Evolutionary conservation across 257 asterid genomes (phyloP), one percentile per base, ranked within the genome.

Genomic region (Solanum clarkiae): DNA sequence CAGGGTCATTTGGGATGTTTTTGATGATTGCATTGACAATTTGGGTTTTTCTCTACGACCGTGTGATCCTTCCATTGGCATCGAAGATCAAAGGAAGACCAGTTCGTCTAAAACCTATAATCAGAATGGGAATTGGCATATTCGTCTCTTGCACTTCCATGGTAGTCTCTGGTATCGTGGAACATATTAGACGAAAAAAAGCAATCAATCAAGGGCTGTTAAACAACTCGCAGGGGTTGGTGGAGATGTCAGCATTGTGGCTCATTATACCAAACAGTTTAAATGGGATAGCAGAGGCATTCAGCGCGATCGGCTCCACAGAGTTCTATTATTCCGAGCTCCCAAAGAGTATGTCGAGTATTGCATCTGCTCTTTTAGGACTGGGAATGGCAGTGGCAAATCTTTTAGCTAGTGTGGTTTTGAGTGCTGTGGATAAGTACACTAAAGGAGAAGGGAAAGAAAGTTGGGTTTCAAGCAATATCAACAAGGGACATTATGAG

Each of bases 181-280:
- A 93, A 90, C 87, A 89, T 1, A n/a, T 86, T 8, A 86, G 97
- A 14, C 84, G 92, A n/a, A 81, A 42, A 70, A 89, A 63, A 47
- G 97, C 94, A 7, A 89, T 91, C 47, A 84, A 80, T 44, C 86
- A 90, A 84, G 95, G 97, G 8, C 65, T 89, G 10, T 63, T 56
- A 10, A 80, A 90, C 84, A 63, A 85, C 65, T 93, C 96, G 1
- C 84, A 74, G 1, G 94, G 83, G 9, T 69, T 85, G 11, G 86
- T 90, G n/a, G 84, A 86, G 79, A 93, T 93, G 94, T 92, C 97
- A 8, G 94, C 94, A 0, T 60, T 91, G 88, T 93, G 97, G 97
- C 92, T 92, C 14, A 84, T 91, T 9, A 94, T 95, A 9, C 95
- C 91, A 57, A 57, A 92, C 24, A 32, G 86, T 82, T 45, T 91